A percentile compares a stretch with the other conserved stretches of the same genome.
These are phyloP conservation scores for Talaromyces sp. DNA, from an alignment of 2,329 filamentous ascomycete species.

Conservation along the genomic window DNA sequence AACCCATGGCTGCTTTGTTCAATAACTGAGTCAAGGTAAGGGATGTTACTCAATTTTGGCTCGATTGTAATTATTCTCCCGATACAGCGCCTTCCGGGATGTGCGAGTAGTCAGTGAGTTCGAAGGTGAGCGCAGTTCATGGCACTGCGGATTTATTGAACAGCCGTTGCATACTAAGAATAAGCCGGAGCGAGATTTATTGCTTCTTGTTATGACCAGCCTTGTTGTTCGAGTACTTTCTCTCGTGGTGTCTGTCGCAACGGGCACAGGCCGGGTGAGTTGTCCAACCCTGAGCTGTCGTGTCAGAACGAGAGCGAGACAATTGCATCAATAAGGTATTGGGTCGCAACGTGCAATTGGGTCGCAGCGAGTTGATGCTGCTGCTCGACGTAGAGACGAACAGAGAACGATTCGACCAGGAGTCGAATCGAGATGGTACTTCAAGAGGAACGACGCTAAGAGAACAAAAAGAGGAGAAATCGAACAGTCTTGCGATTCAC, in stretches of 20 bases:
- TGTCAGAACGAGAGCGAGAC: conserved; percentile 1
- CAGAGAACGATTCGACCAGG: neutral
- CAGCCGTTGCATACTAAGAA: neutral
- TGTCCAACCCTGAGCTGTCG: neutral
- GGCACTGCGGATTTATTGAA: neutral
- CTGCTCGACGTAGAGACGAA: neutral
- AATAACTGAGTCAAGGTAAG: neutral
- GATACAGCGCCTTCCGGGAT: neutral
- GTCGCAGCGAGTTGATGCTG: neutral
- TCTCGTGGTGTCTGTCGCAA: neutral
- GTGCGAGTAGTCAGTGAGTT: neutral
- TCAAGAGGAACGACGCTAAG: neutral
- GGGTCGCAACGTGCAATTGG: neutral
- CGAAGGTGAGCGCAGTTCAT: conserved; percentile 1
- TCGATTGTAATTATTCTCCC: neutral
- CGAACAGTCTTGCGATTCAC: neutral
- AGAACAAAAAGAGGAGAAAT: neutral
- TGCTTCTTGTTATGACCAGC: neutral
- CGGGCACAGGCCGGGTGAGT: neutral
- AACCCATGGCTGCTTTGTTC: conserved; percentile 9
- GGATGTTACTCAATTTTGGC: neutral
- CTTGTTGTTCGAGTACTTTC: neutral
- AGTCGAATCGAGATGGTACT: neutral
- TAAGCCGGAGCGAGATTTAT: neutral
- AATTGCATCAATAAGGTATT: neutral